Evolutionary conservation across 768 basidiomycete genomes (phyloP).

Genomic region (Dioszegia hungarica): DNA sequence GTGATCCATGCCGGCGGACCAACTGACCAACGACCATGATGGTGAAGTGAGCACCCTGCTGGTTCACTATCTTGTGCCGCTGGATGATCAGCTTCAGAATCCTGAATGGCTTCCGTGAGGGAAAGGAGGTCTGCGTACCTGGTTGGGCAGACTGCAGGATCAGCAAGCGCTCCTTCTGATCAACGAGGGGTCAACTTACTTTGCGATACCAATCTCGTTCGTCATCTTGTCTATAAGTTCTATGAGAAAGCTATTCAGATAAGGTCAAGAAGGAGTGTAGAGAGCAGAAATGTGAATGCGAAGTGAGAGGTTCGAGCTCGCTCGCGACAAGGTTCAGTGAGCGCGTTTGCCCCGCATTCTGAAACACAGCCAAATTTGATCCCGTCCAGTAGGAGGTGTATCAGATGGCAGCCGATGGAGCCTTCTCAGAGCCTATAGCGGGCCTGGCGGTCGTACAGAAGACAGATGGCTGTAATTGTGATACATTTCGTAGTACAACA

Average conservation of each 20-base stretch:
- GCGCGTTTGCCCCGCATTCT: background rate
- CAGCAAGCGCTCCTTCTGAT: background rate
- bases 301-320: too few relatives aligned
- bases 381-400: background rate
- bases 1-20: background rate
- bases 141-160: conserved; percentile 79
- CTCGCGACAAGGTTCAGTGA: too few relatives aligned
- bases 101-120: background rate
- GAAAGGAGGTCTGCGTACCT: conserved; percentile 71
- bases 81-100: conserved; percentile 44
- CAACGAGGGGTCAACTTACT: conserved; percentile 28
- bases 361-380: background rate
- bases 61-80: conserved; percentile 99
- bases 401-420: too few relatives aligned
- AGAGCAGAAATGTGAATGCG: too few relatives aligned
- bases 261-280: too few relatives aligned
- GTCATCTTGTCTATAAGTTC: conserved; percentile 27
- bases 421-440: too few relatives aligned
- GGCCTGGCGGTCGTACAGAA: too few relatives aligned
- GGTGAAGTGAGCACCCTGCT: conserved; percentile 94
- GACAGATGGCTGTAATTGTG: too few relatives aligned
- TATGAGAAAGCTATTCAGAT: too few relatives aligned
- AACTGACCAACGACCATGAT: conserved; percentile 95
- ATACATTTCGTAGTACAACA: too few relatives aligned
- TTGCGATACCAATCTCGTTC: conserved; percentile 47